Evolutionary conservation across 1,139 yeast species (phyloP).

Genomic region (Chernovozyma sophiae-reginae): DNA sequence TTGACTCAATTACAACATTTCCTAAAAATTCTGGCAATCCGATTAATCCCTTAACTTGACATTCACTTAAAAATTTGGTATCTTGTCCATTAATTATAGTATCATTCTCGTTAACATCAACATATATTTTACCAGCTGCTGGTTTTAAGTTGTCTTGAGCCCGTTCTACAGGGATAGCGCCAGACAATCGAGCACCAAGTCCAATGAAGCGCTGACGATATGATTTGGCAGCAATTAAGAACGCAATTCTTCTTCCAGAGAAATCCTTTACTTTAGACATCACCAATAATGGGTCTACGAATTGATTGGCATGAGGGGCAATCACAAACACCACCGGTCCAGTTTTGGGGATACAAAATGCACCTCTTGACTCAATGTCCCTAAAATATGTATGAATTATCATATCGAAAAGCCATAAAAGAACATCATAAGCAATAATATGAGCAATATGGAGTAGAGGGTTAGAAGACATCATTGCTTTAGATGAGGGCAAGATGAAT

Average conservation of each 20-base stretch:
- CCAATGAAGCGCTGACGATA: conserved; percentile 53
- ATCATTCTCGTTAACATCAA: conserved; percentile 31
- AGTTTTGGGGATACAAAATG: conserved; percentile 35
- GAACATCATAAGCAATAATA: conserved; percentile 27
- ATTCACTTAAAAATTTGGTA: conserved; percentile 45
- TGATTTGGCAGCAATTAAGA: conserved; percentile 64
- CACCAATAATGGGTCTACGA: conserved; percentile 40
- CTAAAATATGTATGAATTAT: conserved; percentile 42
- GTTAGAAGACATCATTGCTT: too few relatives aligned
- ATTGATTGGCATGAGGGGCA: conserved; percentile 48
- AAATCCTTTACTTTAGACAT: conserved; percentile 34
- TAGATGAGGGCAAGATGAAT: too few relatives aligned
- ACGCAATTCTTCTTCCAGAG: conserved; percentile 42
- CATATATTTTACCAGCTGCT: conserved; percentile 44
- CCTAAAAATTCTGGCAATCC: conserved; percentile 62
- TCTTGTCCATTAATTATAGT: conserved; percentile 40
- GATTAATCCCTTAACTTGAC: conserved; percentile 50
- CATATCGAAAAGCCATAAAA: conserved; percentile 31
- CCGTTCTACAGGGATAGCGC: conserved; percentile 70
- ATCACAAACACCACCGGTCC: conserved; percentile 44
- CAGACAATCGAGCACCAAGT: conserved; percentile 49
- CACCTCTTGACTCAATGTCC: conserved; percentile 38
- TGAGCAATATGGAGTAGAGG: conserved; percentile 1
- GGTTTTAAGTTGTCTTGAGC: conserved; percentile 59
- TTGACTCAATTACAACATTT: conserved; percentile 49